A percentile compares a stretch with the other conserved stretches of the same genome.
Evolutionary conservation across 2,329 filamentous ascomycete genomes (phyloP).

Genomic region (Cercospora brassicicola): DNA sequence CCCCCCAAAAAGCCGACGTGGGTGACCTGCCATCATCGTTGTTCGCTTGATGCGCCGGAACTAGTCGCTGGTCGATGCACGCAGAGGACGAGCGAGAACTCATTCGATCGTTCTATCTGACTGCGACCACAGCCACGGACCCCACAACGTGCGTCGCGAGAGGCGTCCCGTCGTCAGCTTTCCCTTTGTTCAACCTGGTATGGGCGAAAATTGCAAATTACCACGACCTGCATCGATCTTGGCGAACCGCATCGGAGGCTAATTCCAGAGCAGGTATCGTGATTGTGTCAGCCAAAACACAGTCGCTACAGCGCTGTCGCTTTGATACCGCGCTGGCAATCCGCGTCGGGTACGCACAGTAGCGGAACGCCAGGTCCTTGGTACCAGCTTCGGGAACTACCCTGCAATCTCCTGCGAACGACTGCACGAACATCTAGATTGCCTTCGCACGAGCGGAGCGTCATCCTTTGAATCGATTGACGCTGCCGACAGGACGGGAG

Average conservation of each 20-base stretch:
- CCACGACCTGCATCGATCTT: conserved; percentile 22
- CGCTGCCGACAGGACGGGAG: conserved; percentile 22
- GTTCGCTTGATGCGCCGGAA: conserved; percentile 22
- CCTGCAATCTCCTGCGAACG: conserved; percentile 44
- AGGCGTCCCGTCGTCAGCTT: conserved; percentile 24
- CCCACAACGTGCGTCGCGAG: conserved; percentile 24
- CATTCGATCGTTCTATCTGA: conserved; percentile 27
- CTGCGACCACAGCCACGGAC: conserved; percentile 27
- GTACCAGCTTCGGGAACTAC: conserved; percentile 35
- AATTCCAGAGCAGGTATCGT: conserved; percentile 26
- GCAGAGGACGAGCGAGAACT: conserved; percentile 18
- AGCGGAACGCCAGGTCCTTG: conserved; percentile 37
- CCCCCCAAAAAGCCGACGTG: conserved; percentile 21
- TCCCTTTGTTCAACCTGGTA: conserved; percentile 32
- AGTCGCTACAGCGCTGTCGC: conserved; percentile 33
- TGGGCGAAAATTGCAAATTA: conserved; percentile 26
- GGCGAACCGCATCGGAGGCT: conserved; percentile 25
- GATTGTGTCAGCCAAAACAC: conserved; percentile 30
- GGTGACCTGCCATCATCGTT: conserved; percentile 17
- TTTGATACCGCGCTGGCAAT: conserved; percentile 33
- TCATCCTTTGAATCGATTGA: conserved; percentile 27
- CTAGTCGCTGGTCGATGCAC: conserved; percentile 19
- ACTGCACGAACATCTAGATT: conserved; percentile 34
- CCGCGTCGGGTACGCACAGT: conserved; percentile 36
- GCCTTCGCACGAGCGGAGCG: conserved; percentile 24